Evolutionary conservation across 2,329 filamentous ascomycete genomes (phyloP).

Genomic region (Bimuria novae-zelandiae): DNA sequence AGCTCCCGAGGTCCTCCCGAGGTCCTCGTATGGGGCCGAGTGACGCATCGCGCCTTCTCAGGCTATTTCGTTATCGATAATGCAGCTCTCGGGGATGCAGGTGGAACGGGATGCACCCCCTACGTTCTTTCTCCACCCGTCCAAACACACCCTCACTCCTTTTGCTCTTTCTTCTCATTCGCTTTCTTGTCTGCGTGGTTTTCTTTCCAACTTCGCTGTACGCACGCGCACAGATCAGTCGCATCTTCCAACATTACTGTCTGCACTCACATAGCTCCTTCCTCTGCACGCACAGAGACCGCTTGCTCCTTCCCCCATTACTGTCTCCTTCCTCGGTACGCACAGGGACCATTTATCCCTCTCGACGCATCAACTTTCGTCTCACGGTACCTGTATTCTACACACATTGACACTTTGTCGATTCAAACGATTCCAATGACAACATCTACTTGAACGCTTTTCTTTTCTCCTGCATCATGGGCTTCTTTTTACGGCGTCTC

Average conservation of each 20-base stretch:
- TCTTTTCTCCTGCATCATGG: slow-evolving; percentile 24
- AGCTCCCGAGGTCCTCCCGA: too few species aligned
- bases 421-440: slow-evolving; percentile 15
- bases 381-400: too few species aligned
- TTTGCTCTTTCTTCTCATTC: not conserved
- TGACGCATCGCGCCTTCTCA: slow-evolving; percentile 7
- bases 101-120: not conserved
- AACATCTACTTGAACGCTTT: slow-evolving; percentile 3
- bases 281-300: too few species aligned
- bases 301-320: too few species aligned
- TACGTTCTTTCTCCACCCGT: not conserved
- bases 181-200: too few species aligned
- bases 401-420: too few species aligned
- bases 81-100: slow-evolving; percentile 7
- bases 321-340: too few species aligned
- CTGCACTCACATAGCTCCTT: not conserved
- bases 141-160: not conserved
- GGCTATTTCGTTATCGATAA: slow-evolving; percentile 15
- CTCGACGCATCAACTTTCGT: too few species aligned
- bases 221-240: too few species aligned
- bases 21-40: too few species aligned
- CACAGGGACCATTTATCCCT: too few species aligned
- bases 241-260: not conserved
- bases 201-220: too few species aligned
- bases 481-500: slow-evolving; percentile 36